Evolutionary conservation across 148 eudicot genomes (phyloP).

Genomic region (Heliosperma pusillum): DNA sequence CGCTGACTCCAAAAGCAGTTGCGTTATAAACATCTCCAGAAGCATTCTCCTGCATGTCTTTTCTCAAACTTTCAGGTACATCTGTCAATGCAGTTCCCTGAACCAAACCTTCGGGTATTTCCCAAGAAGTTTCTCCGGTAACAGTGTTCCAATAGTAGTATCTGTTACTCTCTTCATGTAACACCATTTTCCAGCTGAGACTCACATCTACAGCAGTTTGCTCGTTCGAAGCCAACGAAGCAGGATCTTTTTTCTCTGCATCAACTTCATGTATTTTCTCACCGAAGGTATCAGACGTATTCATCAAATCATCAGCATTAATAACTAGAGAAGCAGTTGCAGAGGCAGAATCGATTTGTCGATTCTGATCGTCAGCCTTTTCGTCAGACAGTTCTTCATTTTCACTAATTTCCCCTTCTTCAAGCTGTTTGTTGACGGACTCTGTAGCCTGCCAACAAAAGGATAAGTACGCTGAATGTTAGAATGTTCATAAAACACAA

Average conservation of each 20-base stretch:
- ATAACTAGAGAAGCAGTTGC: conserved; percentile 27
- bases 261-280: conserved; percentile 25
- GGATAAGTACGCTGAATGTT: conserved; percentile 2
- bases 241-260: conserved; percentile 20
- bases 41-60: conserved; percentile 31
- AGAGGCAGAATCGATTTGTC: conserved; percentile 29
- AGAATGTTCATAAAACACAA: conserved; percentile 13
- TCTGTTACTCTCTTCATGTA: conserved; percentile 86
- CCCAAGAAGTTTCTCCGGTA: conserved; percentile 98
- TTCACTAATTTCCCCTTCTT: conserved; percentile 31
- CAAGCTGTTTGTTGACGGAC: conserved; percentile 22
- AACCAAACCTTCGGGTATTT: conserved; percentile 58
- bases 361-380: conserved; percentile 28
- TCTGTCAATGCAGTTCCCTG: conserved; percentile 36
- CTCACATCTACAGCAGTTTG: conserved; percentile 31
- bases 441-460: conserved; percentile 35
- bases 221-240: conserved; percentile 31
- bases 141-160: conserved; percentile 87
- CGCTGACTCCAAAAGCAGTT: conserved; percentile 21
- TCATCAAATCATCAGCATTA: conserved; percentile 24
- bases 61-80: conserved; percentile 32
- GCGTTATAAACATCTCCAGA: conserved; percentile 22
- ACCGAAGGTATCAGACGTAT: conserved; percentile 22
- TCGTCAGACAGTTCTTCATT: conserved; percentile 28
- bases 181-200: conserved; percentile 80